Evolutionary conservation across 768 basidiomycete species (phyloP).

Genomic region (Trametes elegans): DNA sequence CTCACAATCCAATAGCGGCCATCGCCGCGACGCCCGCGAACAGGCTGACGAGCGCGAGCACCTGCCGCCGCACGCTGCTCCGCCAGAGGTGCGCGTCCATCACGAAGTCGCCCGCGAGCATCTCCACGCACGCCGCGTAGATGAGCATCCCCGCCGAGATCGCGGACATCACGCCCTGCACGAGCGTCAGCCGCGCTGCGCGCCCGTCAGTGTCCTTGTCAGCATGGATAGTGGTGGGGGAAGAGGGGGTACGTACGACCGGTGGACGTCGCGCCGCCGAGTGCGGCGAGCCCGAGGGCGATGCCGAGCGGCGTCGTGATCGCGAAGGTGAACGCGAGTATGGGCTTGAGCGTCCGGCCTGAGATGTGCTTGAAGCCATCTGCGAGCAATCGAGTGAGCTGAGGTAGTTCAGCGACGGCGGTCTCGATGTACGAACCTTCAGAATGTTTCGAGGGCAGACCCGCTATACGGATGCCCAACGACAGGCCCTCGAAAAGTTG

Average conservation of each 20-base stretch:
- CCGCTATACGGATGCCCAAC: conserved; percentile 75
- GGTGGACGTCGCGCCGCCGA: conserved; percentile 32
- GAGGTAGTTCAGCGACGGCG: conserved; percentile 5
- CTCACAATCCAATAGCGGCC: conserved; percentile 31
- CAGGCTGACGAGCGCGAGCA: conserved; percentile 58
- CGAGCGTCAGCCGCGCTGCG: conserved; percentile 49
- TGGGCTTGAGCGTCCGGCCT: conserved; percentile 43
- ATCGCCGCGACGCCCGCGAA: conserved; percentile 61
- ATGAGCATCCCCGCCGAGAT: conserved; percentile 82
- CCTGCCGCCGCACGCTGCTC: conserved; percentile 39
- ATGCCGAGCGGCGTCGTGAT: conserved; percentile 75
- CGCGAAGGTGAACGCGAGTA: conserved; percentile 63
- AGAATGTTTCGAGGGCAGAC: conserved; percentile 41
- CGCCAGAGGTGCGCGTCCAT: conserved; percentile 59
- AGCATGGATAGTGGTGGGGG: not conserved
- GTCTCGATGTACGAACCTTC: conserved; percentile 2
- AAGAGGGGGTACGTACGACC: conserved; percentile 22
- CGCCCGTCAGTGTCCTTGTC: not conserved
- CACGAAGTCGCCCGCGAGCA: conserved; percentile 85
- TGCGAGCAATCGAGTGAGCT: not conserved
- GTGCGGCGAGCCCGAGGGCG: conserved; percentile 50
- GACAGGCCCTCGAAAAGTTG: conserved; percentile 85
- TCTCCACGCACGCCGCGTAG: conserved; percentile 81
- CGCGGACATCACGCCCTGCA: conserved; percentile 77
- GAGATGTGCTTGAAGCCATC: conserved; percentile 31